These are phyloP conservation scores for Panicum hallii DNA, from an alignment of 202 grass and related monocot genomes.

Conservation along the genomic window DNA sequence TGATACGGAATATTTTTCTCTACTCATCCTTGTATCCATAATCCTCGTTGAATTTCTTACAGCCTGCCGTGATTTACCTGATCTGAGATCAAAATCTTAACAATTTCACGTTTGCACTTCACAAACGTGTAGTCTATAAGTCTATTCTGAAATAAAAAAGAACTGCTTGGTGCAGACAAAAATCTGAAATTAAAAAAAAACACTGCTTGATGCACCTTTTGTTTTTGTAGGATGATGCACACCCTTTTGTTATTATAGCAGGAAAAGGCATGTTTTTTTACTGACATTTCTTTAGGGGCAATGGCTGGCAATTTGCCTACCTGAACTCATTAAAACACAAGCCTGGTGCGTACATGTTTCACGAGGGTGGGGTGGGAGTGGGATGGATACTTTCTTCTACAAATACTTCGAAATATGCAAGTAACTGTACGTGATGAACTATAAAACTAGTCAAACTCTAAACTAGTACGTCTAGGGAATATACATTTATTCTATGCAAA, in stretches of 20 bases:
- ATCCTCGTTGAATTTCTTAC: not conserved
- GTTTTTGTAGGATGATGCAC: not conserved
- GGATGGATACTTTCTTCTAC: too few relatives aligned
- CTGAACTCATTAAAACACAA: too few relatives aligned
- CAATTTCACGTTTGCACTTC: not conserved
- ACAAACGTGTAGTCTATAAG: not conserved
- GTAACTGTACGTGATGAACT: too few relatives aligned
- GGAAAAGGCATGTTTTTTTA: not conserved
- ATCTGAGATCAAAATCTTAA: not conserved
- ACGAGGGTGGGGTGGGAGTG: too few relatives aligned
- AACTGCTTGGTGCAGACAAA: not conserved
- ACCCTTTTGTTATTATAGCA: not conserved
- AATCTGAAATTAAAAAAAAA: not conserved
- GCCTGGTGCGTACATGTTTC: too few relatives aligned
- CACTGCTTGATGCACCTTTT: not conserved
- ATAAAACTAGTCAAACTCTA: too few relatives aligned
- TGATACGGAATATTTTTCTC: not conserved
- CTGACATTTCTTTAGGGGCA: not conserved
- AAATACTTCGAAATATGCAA: too few relatives aligned
- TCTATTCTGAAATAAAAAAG: too few relatives aligned
- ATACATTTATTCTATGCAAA: too few relatives aligned
- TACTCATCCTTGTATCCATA: not conserved
- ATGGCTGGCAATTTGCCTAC: too few relatives aligned
- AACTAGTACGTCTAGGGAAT: too few relatives aligned
- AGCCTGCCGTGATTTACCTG: not conserved